Evolutionary conservation across 163 green algal genomes (phyloP), one percentile per base, ranked within the genome.

Genomic region (Chloromonas sp.): DNA sequence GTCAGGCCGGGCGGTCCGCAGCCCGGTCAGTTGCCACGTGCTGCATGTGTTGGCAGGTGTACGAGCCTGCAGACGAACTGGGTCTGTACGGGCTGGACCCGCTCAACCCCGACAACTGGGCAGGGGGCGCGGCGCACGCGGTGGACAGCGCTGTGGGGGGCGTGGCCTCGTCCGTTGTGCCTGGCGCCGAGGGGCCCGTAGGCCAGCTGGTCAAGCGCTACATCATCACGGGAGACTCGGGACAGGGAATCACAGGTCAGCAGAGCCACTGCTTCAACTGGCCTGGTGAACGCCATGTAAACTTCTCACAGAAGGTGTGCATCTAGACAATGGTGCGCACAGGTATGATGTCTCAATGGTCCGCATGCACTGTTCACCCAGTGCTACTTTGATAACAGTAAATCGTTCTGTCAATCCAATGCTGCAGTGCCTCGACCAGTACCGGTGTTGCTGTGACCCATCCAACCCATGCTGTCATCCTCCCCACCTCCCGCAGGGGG

Each of bases 21-120:
- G 36, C 36, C 36, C 36, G 36, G 36, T 36, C 36, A 36, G 36
- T 36, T 36, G 36, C 36, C 36, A 36, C 36, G 36, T 36, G 36
- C 36, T 36, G 36, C 36, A 36, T 36, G 36, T 36, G 36, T 36
- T 36, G 36, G 3, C 85, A 88, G 82, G 85, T 88, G 85, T 88
- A 88, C 79, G 85, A 88, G 82, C 85, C 85, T 58, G 77, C 81
- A 15, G 85, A 88, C 82, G 1, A 86, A 70, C 82, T 88, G 14
- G 85, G 85, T 1, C 82, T 88, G 82, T 88, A 88, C 85, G 85
- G 85, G 57, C 85, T 88, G 70, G 85, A 88, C 74, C 85, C 82
- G 0, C 82, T 88, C 15, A 88, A 88, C 81, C 85, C 85, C 1
- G 57, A 83, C 82, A 88, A 88, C 82, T 3, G 60, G 1, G 70